Conservation (phyloP, 495 filamentous ascomycete species). For the Aspergillus panamensis region DNA sequence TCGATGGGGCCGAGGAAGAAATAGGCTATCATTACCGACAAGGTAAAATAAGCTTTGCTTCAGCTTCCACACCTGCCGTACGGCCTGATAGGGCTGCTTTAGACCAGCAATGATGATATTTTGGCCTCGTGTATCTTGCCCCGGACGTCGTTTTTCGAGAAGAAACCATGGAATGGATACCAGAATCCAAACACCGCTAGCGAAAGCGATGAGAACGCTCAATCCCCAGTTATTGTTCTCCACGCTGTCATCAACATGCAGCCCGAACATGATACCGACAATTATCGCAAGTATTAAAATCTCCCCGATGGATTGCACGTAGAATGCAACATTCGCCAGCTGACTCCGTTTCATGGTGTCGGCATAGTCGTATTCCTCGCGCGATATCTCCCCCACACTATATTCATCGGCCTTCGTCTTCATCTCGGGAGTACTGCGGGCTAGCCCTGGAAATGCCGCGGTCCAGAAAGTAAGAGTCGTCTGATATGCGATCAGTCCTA, state of each 20-base stretch:
- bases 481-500: conserved; percentile 63
- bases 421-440: conserved; percentile 54
- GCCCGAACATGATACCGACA: conserved; percentile 59
- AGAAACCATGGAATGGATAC: conserved; percentile 62
- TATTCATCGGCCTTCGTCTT: conserved; percentile 52
- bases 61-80: conserved; percentile 57
- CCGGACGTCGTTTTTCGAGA: conserved; percentile 59
- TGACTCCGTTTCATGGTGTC: conserved; percentile 61
- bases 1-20: not conserved
- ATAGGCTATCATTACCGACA: conserved; percentile 40
- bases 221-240: conserved; percentile 63
- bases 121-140: conserved; percentile 46
- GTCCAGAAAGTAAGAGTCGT: conserved; percentile 67
- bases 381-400: conserved; percentile 47
- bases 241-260: conserved; percentile 54
- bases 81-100: conserved; percentile 55
- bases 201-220: conserved; percentile 62
- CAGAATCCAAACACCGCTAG: conserved; percentile 58
- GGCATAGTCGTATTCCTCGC: conserved; percentile 57
- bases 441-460: conserved; percentile 60
- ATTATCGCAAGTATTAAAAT: conserved; percentile 59
- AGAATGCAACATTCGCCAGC: conserved; percentile 59
- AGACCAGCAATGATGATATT: conserved; percentile 53
- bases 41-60: conserved; percentile 64
- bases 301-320: conserved; percentile 58